Evolutionary conservation across 345 rosid genomes (phyloP), one percentile per base, ranked within the genome.

Genomic region (Linum trigynum): DNA sequence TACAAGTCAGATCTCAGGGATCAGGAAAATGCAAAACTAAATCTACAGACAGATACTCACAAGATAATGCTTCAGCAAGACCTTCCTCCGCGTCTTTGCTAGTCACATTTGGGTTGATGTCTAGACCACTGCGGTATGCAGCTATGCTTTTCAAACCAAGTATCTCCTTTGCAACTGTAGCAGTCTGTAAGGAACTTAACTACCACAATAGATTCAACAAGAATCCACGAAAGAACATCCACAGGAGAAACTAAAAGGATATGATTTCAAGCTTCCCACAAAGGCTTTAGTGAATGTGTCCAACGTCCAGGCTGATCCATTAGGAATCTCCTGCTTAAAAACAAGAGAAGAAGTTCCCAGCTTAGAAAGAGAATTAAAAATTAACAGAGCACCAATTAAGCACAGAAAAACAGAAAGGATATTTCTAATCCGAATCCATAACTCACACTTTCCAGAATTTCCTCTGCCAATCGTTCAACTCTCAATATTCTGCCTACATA

Each of bases 61-160:
- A 68, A 42, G 5, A 62, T 76, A 94, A 76, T 76, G 79, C 87
- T 77, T 82, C 76, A 41, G 51, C 41, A 12, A 94, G 97, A 55
- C 95, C 96, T 74, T 77, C 78, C 77, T 85, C 90, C 23, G 96
- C 96, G 74, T 82, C 88, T 72, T 74, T 64, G 65, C 55, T 74
- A 43, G 75, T 73, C 69, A 87, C 87, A 59, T 76, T 65, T 61
- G 96, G 72, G 64, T 90, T 75, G 66, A 94, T 90, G 57, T 85
- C 88, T 76, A 94, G 76, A 65, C 99, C 96, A 67, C 89, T 83
- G 48, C 96, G 95, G 69, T 90, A 94, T 57, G 99, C 99, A 67
- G 95, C 99, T 62, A 90, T 78, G 69, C 89, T 86, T 80, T 90
- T 94, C 61, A 94, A 77, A 67, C 89, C 87, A 79, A 82, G 75